Evolutionary conservation across 2,329 filamentous ascomycete species (phyloP), one percentile per base, ranked within the genome.

Genomic region (Colletotrichum aenigma): DNA sequence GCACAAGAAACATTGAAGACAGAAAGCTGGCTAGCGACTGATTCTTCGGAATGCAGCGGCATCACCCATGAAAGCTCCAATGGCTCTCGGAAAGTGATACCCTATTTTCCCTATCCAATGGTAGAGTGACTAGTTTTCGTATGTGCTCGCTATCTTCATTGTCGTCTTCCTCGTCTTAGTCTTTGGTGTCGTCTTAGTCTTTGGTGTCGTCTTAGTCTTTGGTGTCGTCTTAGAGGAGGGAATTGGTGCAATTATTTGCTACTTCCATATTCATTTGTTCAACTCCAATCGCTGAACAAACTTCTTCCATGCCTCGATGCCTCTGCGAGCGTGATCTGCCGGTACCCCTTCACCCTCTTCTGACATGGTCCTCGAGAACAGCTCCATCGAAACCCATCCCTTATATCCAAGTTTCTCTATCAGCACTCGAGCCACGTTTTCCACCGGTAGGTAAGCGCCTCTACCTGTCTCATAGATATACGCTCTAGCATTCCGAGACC

Each of bases 401-500:
- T 61, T 70, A 16, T 70, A 70, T 4, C 67, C 67, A 7, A 70
- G 56, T 4, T 30, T 32, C 9, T 52, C 55, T 4, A 70, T 52
- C 26, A 70, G 26, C 1, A 60, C 36, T n/a, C 56, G 34, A 16
- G 67, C 67, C 4, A 93, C 87, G 28, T 88, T 85, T 67, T 86
- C 80, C 2, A 91, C 86, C 0, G 92, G 92, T 24, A 94, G 79
- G 81, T 93, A 93, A 0, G 88, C 92, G 1, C 90, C 91, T 4
- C 84, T 80, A 6, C 13, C 85, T 70, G 88, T 83, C 78, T 93
- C 91, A 70, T 90, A 91, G 52, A 91, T 88, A 79, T 92, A 93
- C 0, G 92, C 81, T 10, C 92, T 85, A 61, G 89, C 91, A 79
- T 93, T 93, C 28, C 91, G 84, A 38, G 89, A 91, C 92, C 92